phyloP scores from a whole-genome alignment of 768 basidiomycete genomes.

The Psilocybe azurescens region DNA sequence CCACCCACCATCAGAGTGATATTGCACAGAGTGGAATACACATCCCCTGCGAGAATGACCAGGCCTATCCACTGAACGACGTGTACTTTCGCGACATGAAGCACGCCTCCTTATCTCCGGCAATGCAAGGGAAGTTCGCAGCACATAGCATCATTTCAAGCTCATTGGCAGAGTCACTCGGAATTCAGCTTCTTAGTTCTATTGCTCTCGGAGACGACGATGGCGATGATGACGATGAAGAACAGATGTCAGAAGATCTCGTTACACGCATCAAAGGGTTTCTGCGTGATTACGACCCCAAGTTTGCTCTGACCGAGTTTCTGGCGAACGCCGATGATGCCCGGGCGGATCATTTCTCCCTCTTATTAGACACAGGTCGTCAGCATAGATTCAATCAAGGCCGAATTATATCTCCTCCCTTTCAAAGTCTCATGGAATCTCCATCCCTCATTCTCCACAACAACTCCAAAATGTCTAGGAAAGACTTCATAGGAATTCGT shows the following conservation, averaged over 20 bases:
- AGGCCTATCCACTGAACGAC: neutral
- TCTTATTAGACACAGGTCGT: conserved; percentile 37
- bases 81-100: conserved; percentile 17
- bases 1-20: conserved; percentile 1
- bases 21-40: neutral
- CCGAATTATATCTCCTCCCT: conserved; percentile 28
- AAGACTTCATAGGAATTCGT: conserved; percentile 52
- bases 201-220: conserved; percentile 15
- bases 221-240: conserved; percentile 19
- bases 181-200: conserved; percentile 18
- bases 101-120: neutral
- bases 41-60: conserved; percentile 10
- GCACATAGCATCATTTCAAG: conserved; percentile 17
- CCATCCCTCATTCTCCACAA: conserved; percentile 47
- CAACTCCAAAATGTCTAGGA: conserved; percentile 37
- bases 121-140: conserved; percentile 8
- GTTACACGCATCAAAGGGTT: conserved; percentile 18
- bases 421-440: conserved; percentile 35
- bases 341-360: conserved; percentile 40
- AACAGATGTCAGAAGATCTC: conserved; percentile 25
- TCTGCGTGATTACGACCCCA: conserved; percentile 21
- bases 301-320: conserved; percentile 45
- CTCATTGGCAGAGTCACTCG: conserved; percentile 14
- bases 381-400: neutral
- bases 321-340: conserved; percentile 59